Base-by-base conservation (phyloP, 2,329 filamentous ascomycete species). In the Magnaporthiopsis incrustans region DNA sequence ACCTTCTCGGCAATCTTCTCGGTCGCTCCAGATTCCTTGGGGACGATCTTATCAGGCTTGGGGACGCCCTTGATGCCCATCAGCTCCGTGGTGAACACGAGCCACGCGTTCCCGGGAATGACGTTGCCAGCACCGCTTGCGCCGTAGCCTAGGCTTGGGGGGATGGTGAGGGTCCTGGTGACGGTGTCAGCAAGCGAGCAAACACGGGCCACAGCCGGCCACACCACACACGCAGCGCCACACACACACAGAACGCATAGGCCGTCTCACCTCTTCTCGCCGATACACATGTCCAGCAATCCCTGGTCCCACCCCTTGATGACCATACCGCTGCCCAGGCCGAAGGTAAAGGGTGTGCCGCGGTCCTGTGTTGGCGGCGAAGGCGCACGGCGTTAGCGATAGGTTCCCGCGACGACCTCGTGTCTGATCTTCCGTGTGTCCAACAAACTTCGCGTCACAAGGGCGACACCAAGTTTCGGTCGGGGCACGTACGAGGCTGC, bases 271-370 rank as follows among this genome's bases (percentile, higher is more conserved):
- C 84, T 85, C 82, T 93, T 94, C 82, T 98, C 94, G 67, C 95
- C 94, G 70, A 96, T 89, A 78, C 95, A 98, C 93, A 98, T 97
- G 73, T 91, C 91, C 63, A 95, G 71, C 56, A 98, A 83, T 61
- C 94, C 94, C 74, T 96, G 78, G 71, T 98, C 94, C 94, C 93
- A 97, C 88, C 94, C 94, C 79, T 90, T 88, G 75, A 99, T 99
- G 62, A 98, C 95, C 75, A 89, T 85, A 59, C 92, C 91, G 30
- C 79, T 78, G 50, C 95, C 95, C 38, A 99, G 80, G 67, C 81
- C 86, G 79, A 99, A 98, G 67, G 75, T 79, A 72, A 99, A 86
- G 7, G 95, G 94, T 65, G 78, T 74, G 50, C 87, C 86, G 58
- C 93, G 86, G 69, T 93, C 87, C 77, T 96, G 44, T 53, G 44